Base-by-base conservation (phyloP, 176 grass and related monocot genomes). In the Aegilops umbellulata region DNA sequence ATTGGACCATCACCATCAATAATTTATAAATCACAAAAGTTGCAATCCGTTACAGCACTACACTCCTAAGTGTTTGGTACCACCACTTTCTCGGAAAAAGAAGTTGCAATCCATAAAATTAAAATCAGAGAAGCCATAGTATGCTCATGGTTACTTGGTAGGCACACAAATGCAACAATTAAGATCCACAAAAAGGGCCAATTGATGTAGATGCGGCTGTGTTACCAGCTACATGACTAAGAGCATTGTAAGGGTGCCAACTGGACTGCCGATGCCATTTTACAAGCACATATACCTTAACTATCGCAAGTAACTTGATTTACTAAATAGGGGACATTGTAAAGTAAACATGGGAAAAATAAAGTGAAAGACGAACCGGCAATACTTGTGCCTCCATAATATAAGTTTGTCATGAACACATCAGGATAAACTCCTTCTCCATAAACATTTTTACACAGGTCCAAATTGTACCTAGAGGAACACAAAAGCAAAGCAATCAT, bases 361-460 rank as follows among this genome's bases (percentile, higher is more conserved):
- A 11, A 30, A 83, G 30, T 19, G 65, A 72, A 39, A 65, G 47
- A 79, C 58, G 25, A 85, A 98, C 96, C 96, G 75, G 85, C 81
- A 80, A 98, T 95, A 88, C 51, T 86, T 73, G 91, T 94, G 76
- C 95, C 91, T 27, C 95, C 95, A 46, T 95, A 98, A 83, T 95
- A 98, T 61, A 98, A 88, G 84, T 98, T 98, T 7, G 95, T 98
- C 88, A 95, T 92, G 82, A 86, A 94, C 67, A 98, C 93, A 60
- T 92, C 87, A 49, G 95, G 93, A 83, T 98, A 98, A 70, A 98
- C 78, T 2, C 93, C 95, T 89, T 95, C 93, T 57, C 95, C 93
- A 76, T 90, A 98, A 80, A 98, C 79, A 74, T 98, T 89, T 94
- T 69, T 93, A 74, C 95, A 98, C 22, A 98, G 95, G 65, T 98